Percentiles rank a stretch among this genome's conserved stretches.
These are phyloP conservation scores for Neobulgaria alba DNA, from an alignment of 2,329 filamentous ascomycete genomes.

Conservation along the genomic window DNA sequence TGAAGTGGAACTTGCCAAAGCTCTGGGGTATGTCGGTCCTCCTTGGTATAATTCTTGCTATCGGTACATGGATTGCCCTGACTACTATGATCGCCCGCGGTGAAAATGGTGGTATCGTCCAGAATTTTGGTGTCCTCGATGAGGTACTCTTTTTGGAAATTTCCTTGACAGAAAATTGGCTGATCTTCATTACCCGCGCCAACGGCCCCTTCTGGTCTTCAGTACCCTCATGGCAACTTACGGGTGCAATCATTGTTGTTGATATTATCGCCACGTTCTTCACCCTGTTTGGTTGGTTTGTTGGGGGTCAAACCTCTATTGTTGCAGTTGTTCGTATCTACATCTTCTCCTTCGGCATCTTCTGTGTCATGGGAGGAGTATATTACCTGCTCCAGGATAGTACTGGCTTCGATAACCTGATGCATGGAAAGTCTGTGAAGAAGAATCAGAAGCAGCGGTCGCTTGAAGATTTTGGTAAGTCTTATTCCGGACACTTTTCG, in stretches of 20 bases:
- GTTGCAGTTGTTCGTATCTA: slow-evolving; percentile 82
- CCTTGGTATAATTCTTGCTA: slow-evolving; percentile 70
- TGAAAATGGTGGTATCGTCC: slow-evolving; percentile 72
- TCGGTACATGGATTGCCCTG: slow-evolving; percentile 82
- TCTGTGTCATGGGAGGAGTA: slow-evolving; percentile 66
- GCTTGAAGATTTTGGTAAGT: slow-evolving; percentile 82
- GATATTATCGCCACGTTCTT: slow-evolving; percentile 81
- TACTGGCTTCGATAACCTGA: slow-evolving; percentile 78
- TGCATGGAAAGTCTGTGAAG: slow-evolving; percentile 83
- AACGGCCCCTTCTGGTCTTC: slow-evolving; percentile 90
- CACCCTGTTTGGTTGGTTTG: slow-evolving; percentile 78
- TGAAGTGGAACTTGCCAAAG: slow-evolving; percentile 93
- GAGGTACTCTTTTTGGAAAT: slow-evolving; percentile 84
- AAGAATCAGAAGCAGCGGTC: slow-evolving; percentile 75
- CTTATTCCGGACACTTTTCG: slow-evolving; percentile 7
- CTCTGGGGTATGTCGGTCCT: slow-evolving; percentile 89
- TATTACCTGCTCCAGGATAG: slow-evolving; percentile 80
- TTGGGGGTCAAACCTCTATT: slow-evolving; percentile 60
- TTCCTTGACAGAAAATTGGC: slow-evolving; percentile 87
- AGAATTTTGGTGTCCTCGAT: slow-evolving; percentile 79
- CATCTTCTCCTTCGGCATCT: slow-evolving; percentile 86
- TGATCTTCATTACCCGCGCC: slow-evolving; percentile 92
- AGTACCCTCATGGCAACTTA: slow-evolving; percentile 77
- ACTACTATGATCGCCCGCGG: slow-evolving; percentile 69
- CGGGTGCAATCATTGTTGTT: slow-evolving; percentile 69